Conservation (phyloP, 2,329 filamentous ascomycete genomes). For the Neonectria faginata region DNA sequence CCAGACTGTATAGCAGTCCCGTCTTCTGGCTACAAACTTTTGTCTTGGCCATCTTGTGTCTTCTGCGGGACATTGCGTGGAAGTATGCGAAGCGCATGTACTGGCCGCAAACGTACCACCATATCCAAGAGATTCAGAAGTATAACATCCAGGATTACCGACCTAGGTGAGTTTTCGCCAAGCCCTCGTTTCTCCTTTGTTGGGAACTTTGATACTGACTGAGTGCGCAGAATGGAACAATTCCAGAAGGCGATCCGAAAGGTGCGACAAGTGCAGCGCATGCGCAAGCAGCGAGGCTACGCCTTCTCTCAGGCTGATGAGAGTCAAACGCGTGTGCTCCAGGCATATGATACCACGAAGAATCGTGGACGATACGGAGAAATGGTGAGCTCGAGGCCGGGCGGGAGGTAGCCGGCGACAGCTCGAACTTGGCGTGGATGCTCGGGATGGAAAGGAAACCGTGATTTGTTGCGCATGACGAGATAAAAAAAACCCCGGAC, state of each 20-base stretch:
- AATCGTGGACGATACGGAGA: conserved; percentile 93
- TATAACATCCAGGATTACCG: conserved; percentile 99
- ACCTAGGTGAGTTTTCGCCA: conserved; percentile 74
- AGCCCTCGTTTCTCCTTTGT: too few relatives aligned
- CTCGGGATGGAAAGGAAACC: conserved; percentile 26
- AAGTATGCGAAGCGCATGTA: conserved; percentile 99
- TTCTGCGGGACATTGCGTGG: conserved; percentile 92
- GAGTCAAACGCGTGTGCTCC: conserved; percentile 91
- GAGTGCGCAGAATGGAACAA: conserved; percentile 85
- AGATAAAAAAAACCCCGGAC: conserved; percentile 40
- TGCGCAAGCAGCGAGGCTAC: conserved; percentile 99
- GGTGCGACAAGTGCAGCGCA: conserved; percentile 96
- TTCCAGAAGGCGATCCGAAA: conserved; percentile 99
- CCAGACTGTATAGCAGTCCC: conserved; percentile 81
- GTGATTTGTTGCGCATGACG: conserved; percentile 40
- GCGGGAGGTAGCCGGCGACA: conserved; percentile 37
- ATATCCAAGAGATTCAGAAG: conserved; percentile 99
- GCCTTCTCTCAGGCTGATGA: conserved; percentile 98
- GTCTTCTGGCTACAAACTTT: conserved; percentile 94
- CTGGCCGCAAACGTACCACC: conserved; percentile 93
- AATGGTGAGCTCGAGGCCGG: conserved; percentile 73
- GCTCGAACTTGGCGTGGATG: conserved; percentile 31
- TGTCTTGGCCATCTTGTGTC: conserved; percentile 81
- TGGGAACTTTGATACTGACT: conserved; percentile 23
- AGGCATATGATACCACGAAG: conserved; percentile 97